Evolutionary conservation across 805 yeast genomes (phyloP).

Genomic region (Barnettozyma botsteinii): DNA sequence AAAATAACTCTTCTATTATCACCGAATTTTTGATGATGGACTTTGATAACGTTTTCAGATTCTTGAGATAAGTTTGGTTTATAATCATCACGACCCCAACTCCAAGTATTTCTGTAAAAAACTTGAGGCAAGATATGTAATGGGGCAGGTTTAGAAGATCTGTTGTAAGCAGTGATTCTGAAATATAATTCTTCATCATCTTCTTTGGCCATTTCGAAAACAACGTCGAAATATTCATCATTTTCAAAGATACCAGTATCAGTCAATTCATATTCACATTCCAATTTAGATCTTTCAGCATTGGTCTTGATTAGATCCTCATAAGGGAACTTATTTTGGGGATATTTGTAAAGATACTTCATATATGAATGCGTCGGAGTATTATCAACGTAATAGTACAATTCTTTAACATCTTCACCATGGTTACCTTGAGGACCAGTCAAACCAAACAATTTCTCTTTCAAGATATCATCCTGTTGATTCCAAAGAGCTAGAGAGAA

Average conservation of each 20-base stretch:
- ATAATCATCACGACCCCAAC: slow-evolving; percentile 66
- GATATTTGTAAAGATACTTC: slow-evolving; percentile 88
- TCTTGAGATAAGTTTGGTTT: slow-evolving; percentile 43
- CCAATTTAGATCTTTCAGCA: slow-evolving; percentile 56
- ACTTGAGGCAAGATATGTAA: slow-evolving; percentile 81
- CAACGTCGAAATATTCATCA: slow-evolving; percentile 71
- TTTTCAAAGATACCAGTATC: slow-evolving; percentile 72
- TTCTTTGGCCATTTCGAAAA: slow-evolving; percentile 85
- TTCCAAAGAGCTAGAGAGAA: slow-evolving; percentile 88
- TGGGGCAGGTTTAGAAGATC: slow-evolving; percentile 82
- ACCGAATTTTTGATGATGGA: slow-evolving; percentile 69
- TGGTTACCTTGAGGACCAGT: slow-evolving; percentile 94
- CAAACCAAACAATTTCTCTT: slow-evolving; percentile 82
- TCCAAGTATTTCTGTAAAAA: slow-evolving; percentile 85
- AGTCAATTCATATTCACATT: slow-evolving; percentile 74
- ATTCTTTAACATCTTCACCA: slow-evolving; percentile 91
- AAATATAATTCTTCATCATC: slow-evolving; percentile 75
- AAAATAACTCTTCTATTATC: slow-evolving; percentile 50
- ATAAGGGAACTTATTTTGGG: slow-evolving; percentile 82
- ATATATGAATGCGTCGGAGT: slow-evolving; percentile 91
- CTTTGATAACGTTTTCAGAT: slow-evolving; percentile 43
- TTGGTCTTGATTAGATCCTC: slow-evolving; percentile 64
- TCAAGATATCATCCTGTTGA: slow-evolving; percentile 76
- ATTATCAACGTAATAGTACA: slow-evolving; percentile 81
- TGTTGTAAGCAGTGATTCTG: slow-evolving; percentile 81